Evolutionary conservation across 192 early-diverging fungal genomes (phyloP).

Genomic region (Dimargaris verticillata): DNA sequence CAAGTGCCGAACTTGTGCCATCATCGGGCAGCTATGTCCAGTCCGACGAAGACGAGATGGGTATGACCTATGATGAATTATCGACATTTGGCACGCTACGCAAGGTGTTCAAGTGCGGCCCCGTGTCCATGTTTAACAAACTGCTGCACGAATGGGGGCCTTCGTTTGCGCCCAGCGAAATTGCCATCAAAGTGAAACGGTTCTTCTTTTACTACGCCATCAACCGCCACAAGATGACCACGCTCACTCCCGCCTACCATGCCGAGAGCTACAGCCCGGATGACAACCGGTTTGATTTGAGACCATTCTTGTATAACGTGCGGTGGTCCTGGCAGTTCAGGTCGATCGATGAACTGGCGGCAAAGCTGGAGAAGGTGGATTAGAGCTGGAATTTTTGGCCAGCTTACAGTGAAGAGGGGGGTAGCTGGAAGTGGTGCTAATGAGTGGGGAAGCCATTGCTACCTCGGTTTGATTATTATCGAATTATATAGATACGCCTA

Average conservation of each 20-base stretch:
- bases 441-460: too few species aligned
- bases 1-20: constrained; percentile 94
- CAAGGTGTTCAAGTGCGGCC: constrained; percentile 75
- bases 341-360: constrained; percentile 53
- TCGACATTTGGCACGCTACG: constrained; percentile 80
- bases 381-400: too few species aligned
- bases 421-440: too few species aligned
- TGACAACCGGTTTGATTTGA: constrained; percentile 92
- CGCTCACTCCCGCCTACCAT: constrained; percentile 87
- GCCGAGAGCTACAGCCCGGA: constrained; percentile 91
- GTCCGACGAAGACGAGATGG: constrained; percentile 92
- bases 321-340: constrained; percentile 88
- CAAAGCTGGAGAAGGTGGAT: constrained; percentile 18
- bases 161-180: constrained; percentile 24
- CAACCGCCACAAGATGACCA: constrained; percentile 98
- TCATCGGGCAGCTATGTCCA: constrained; percentile 68
- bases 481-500: too few species aligned
- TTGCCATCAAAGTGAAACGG: constrained; percentile 83
- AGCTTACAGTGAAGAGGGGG: too few species aligned
- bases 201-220: constrained; percentile 96
- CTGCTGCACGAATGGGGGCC: constrained; percentile 66
- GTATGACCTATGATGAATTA: constrained; percentile 92
- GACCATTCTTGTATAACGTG: constrained; percentile 90
- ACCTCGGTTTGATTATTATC: too few species aligned
- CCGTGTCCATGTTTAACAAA: constrained; percentile 85